These are phyloP conservation scores for Leccinellum albellum DNA, from an alignment of 768 basidiomycete species.

Conservation along the genomic window DNA sequence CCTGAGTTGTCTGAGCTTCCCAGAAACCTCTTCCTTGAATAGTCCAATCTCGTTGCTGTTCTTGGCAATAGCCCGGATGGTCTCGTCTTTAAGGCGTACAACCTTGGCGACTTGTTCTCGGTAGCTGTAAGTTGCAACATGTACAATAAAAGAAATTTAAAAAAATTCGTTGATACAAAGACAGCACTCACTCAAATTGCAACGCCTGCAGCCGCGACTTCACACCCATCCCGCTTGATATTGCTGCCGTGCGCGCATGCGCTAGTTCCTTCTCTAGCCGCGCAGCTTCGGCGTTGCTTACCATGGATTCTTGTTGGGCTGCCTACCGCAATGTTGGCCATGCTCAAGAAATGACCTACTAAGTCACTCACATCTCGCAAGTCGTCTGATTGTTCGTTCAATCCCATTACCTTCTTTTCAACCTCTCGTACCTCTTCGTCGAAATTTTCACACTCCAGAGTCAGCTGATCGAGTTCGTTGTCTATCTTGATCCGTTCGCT, in stretches of 20 bases:
- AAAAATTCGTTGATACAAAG: background rate
- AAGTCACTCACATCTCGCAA: conserved; percentile 63
- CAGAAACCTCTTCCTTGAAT: conserved; percentile 77
- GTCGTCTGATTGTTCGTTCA: conserved; percentile 77
- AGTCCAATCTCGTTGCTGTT: conserved; percentile 79
- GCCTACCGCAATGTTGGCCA: conserved; percentile 42
- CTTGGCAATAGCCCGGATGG: conserved; percentile 76
- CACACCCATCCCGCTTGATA: conserved; percentile 79
- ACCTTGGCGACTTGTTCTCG: conserved; percentile 78
- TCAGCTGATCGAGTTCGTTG: conserved; percentile 76
- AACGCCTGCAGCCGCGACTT: conserved; percentile 73
- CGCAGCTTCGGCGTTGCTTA: conserved; percentile 61
- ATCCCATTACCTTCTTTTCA: conserved; percentile 64
- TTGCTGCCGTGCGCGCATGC: conserved; percentile 69
- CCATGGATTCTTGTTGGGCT: conserved; percentile 69
- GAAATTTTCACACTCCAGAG: conserved; percentile 72
- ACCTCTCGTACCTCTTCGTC: conserved; percentile 73
- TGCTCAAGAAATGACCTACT: background rate
- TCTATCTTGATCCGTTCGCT: conserved; percentile 78
- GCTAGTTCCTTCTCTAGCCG: conserved; percentile 70
- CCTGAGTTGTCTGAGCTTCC: conserved; percentile 62
- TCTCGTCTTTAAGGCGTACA: conserved; percentile 71
- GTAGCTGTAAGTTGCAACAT: conserved; percentile 45
- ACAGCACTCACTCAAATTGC: conserved; percentile 62
- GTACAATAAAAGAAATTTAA: background rate